Conservation (phyloP, 2,329 filamentous ascomycete genomes). For the Cladosporium colombiae region DNA sequence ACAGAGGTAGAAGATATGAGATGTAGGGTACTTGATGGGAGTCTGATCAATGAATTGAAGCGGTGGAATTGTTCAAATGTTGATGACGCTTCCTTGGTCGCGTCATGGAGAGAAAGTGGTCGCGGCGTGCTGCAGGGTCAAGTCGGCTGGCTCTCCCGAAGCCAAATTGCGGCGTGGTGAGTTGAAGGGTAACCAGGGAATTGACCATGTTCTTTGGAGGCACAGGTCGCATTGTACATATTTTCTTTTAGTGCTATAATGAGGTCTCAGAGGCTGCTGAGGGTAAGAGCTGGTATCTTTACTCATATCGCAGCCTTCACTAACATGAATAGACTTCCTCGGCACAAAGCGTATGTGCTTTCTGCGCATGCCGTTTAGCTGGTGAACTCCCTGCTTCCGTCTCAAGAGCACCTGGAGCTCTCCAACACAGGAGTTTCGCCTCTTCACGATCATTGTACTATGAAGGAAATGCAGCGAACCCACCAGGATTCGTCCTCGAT, state of each 20-base stretch:
- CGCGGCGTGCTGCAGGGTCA: conserved; percentile 7
- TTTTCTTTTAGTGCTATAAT: conserved; percentile 21
- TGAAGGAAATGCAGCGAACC: not conserved
- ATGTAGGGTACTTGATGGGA: not conserved
- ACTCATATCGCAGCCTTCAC: not conserved
- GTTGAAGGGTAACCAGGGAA: not conserved
- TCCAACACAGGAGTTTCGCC: conserved; percentile 6
- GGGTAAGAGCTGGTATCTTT: conserved; percentile 24
- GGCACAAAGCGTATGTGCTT: conserved; percentile 36
- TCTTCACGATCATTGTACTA: not conserved
- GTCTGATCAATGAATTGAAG: not conserved
- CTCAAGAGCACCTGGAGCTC: conserved; percentile 4
- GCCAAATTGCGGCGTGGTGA: conserved; percentile 10
- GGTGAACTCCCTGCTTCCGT: conserved; percentile 24
- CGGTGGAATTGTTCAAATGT: not conserved
- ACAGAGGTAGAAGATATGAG: not conserved
- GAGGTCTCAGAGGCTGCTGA: conserved; percentile 34
- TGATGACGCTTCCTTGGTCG: not conserved
- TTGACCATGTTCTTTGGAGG: not conserved
- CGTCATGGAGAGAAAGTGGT: conserved; percentile 11
- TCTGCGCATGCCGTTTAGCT: conserved; percentile 36
- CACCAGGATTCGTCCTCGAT: conserved; percentile 26
- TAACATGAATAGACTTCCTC: conserved; percentile 23
- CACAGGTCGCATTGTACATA: conserved; percentile 10
- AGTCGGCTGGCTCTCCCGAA: conserved; percentile 15